Evolutionary conservation across 441 rosid genomes (phyloP).

Genomic region (Manihot esculenta): DNA sequence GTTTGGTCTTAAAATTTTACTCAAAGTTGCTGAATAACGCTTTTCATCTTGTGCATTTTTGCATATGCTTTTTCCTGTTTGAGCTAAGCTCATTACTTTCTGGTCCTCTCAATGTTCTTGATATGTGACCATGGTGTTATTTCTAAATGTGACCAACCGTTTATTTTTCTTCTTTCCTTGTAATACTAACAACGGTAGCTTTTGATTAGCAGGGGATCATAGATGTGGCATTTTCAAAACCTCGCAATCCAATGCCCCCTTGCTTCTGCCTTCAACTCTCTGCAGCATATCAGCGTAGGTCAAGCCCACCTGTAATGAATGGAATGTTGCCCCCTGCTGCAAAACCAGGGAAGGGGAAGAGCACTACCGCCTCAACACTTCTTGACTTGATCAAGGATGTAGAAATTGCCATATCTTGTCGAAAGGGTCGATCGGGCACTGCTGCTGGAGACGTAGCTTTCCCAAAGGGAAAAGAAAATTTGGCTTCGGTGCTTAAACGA

Average conservation of each 20-base stretch:
- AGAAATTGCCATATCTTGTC: constrained; percentile 74
- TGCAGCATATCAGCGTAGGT: constrained; percentile 47
- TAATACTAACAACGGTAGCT: constrained; percentile 14
- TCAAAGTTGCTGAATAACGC: background rate
- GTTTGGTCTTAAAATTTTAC: constrained; percentile 1
- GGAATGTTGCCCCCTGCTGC: constrained; percentile 74
- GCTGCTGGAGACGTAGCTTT: constrained; percentile 98
- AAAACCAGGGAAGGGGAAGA: constrained; percentile 73
- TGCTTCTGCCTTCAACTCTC: constrained; percentile 91
- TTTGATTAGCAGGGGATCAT: constrained; percentile 65
- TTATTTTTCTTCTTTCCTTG: background rate
- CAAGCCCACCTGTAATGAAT: constrained; percentile 53
- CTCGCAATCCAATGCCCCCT: constrained; percentile 59
- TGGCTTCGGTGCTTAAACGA: constrained; percentile 93
- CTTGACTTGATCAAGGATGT: constrained; percentile 83
- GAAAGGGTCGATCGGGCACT: constrained; percentile 89
- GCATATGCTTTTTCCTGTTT: too few species aligned
- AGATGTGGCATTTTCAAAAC: constrained; percentile 77
- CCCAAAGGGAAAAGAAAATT: constrained; percentile 88
- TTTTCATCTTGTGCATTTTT: background rate
- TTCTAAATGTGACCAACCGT: too few species aligned
- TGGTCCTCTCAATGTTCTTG: too few species aligned
- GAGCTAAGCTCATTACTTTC: background rate
- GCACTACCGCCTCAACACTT: constrained; percentile 62
- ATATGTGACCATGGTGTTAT: background rate